Evolutionary conservation across 139 green algal species (phyloP), one percentile per base, ranked within the genome.

Genomic region (Pleodorina starrii): DNA sequence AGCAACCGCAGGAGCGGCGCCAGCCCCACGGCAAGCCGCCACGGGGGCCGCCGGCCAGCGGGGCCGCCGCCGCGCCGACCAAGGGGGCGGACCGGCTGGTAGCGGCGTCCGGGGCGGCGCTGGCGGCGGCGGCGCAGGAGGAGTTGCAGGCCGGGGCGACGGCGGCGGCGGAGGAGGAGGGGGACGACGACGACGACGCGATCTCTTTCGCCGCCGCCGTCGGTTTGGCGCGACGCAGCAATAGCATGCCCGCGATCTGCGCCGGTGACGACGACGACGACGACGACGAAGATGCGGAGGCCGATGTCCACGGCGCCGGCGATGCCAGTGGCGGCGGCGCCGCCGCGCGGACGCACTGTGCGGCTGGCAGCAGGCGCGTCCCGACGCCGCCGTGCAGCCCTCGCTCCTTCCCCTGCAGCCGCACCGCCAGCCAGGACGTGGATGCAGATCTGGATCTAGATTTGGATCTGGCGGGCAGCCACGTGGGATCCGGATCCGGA

Each of bases 331-430:
- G 48, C 48, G 12, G n/a, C 48, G 44, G 74, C 73, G 35, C 43
- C 43, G 43, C 43, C 73, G 73, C 43, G 51, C 73, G 59, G 59
- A 25, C 11, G 12, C 11, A 36, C 16, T 73, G 32, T 16, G 27
- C 63, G 25, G 11, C 16, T 73, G 63, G 27, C 32, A 5, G 54
- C 25, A 66, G n/a, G 48, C 63, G 40, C 40, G 10, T 85, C 9
- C 1, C 57, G 2, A 86, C 79, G 79, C 79, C 79, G 27, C 79
- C 79, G 5, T 86, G 79, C 54, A 86, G 79, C 79, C 79, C 79
- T 1, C 38, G 79, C 11, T 23, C 57, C 38, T 86, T 57, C 7
- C 38, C 40, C 25, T 59, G 79, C 54, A 86, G 38, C 23, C 79
- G 57, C 27, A 27, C 42, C 25, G 27, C 12, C 32, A 85, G 77